Evolutionary conservation across 192 early-diverging fungal species (phyloP), one percentile per base, ranked within the genome.

Genomic region (Rhizoclosmatium sp.): DNA sequence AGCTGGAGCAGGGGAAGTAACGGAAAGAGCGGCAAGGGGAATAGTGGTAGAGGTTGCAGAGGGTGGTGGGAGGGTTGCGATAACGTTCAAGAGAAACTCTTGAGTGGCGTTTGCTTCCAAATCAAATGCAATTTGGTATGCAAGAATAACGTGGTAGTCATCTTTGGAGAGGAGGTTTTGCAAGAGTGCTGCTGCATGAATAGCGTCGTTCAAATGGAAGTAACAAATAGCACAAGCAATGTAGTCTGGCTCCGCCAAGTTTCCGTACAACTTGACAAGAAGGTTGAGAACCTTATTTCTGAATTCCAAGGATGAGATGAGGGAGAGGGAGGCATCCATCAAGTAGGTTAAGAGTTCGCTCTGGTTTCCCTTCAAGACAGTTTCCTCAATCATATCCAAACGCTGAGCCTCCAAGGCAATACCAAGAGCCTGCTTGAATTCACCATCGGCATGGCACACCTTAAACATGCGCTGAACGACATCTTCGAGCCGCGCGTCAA

Each of bases 61-160:
- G 1, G 83, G 58, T 16, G 80, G 59, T 2, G 85, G 89, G 14
- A 97, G 86, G 45, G 86, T 89, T 1, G 74, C 78, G 5, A 90
- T 75, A 9, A 99, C 93, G 46, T 94, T 94, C n/a, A 87, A 86
- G 60, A 96, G 89, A 74, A 98, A 99, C 73, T 97, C 95, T 83
- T 99, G 97, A 3, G 98, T 96, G 47, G 96, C 96, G 81, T 95
- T 97, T 65, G 94, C 95, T 80, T 98, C 94, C 47, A 99, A 85
- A 72, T 99, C 98, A 83, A 99, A 99, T 0, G 97, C 96, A 71
- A 99, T 93, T 87, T 99, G 98, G 82, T 95, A 98, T 21, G 96
- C 96, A 78, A 95, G 93, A 76, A 97, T 81, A 31, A 92, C 75
- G 73, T 92, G 89, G 47, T 78, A 51, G 81, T 88, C 80, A 23